A percentile compares a stretch with the other conserved stretches of the same genome.
Evolutionary conservation across 495 filamentous ascomycete genomes (phyloP).

Genomic region (Cercophora sp.): DNA sequence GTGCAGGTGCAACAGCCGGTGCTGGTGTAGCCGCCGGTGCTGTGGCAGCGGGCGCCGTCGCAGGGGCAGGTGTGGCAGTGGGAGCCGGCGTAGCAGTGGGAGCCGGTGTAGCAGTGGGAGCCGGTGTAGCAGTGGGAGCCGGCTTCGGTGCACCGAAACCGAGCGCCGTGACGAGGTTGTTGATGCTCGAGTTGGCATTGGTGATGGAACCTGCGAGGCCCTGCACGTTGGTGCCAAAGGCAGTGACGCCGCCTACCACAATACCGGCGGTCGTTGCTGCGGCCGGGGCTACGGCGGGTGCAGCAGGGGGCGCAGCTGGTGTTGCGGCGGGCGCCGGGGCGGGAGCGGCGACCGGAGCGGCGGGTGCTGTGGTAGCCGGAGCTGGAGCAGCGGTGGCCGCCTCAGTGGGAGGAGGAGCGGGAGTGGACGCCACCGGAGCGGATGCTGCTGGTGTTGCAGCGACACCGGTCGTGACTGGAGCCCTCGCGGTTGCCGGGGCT

Average conservation of each 20-base stretch:
- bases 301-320: neutral
- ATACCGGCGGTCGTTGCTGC: neutral
- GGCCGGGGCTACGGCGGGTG: neutral
- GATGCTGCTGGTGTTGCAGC: neutral
- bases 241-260: neutral
- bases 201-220: neutral
- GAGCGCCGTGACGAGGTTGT: neutral
- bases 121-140: neutral
- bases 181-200: neutral
- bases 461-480: neutral
- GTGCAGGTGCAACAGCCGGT: neutral
- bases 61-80: neutral
- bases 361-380: neutral
- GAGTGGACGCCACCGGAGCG: neutral
- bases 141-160: neutral
- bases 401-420: neutral
- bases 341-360: neutral
- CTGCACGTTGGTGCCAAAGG: neutral
- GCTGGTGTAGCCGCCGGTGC: neutral
- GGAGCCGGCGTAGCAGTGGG: neutral
- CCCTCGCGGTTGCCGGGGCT: neutral
- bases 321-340: neutral
- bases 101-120: neutral
- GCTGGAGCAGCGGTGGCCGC: neutral
- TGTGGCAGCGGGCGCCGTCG: neutral